Percentiles rank a stretch among this genome's conserved stretches.
phyloP scores from a whole-genome alignment of 2,329 filamentous ascomycete species.

The Exophiala aquamarina region DNA sequence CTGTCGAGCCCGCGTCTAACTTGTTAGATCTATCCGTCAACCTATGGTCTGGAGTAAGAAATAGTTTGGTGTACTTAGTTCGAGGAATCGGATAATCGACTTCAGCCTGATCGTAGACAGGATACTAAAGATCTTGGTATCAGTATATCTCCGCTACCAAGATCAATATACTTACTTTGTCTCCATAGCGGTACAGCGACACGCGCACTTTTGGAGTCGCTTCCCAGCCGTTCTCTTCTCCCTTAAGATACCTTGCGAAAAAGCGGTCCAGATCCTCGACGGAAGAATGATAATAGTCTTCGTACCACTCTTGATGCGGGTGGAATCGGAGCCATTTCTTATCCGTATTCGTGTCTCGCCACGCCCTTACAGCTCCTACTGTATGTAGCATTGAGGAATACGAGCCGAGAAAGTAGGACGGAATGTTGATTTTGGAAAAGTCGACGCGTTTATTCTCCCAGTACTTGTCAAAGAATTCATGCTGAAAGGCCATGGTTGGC shows the following conservation, averaged over 20 bases:
- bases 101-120: no score
- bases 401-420: slow-evolving; percentile 38
- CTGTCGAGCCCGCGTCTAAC: no score
- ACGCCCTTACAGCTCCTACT: no score
- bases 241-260: slow-evolving; percentile 49
- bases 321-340: slow-evolving; percentile 30
- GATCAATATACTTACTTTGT: not conserved
- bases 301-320: slow-evolving; percentile 46
- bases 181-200: no score
- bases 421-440: slow-evolving; percentile 31
- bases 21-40: no score
- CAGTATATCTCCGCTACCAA: no score
- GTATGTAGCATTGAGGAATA: slow-evolving; percentile 12
- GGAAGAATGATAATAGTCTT: slow-evolving; percentile 39
- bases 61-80: no score
- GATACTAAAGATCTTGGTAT: no score
- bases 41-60: no score
- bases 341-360: slow-evolving; percentile 9
- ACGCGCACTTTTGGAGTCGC: slow-evolving; percentile 43
- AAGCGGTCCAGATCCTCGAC: slow-evolving; percentile 42
- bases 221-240: slow-evolving; percentile 47
- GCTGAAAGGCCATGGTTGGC: no score
- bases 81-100: no score
- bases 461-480: slow-evolving; percentile 25
- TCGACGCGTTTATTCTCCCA: slow-evolving; percentile 29